Evolutionary conservation across 164 flowering plant genomes (phyloP), one percentile per base, ranked within the genome.

Genomic region (Tetracentron sinense): DNA sequence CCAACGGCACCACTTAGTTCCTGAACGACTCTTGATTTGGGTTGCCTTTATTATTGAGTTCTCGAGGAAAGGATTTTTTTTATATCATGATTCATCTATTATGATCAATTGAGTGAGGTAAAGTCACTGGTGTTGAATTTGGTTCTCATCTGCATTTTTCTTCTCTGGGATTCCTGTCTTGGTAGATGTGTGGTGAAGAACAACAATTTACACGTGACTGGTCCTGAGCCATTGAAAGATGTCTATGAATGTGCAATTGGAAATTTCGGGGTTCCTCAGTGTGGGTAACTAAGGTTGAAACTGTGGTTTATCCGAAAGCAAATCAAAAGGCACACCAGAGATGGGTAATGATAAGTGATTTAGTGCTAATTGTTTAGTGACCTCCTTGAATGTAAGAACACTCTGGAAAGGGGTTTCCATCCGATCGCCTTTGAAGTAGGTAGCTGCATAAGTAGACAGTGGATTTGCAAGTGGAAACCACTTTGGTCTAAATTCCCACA

Each of bases 191-290:
- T 86, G 55, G 97, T 91, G 78, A 96, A 91, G 88, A 94, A 89
- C 85, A 94, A 86, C 74, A 91, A 86, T 72, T 79, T 94, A 78
- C 81, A 75, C 57, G 82, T 94, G 31, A 91, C 92, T 4, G 82
- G 96, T 2, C 97, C 99, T 0, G 83, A 77, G 0, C 64, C 79
- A 0, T 53, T 94, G 63, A 86, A 77, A 61, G 88, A 69, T 33
- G 82, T 70, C 6, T 82, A 91, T 56, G 97, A 94, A 63, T 88
- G 92, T 60, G 96, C 97, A 7, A 89, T 94, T 69, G 96, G 99
- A 23, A 89, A 94, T 63, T 94, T 94, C 69, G 99, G 99, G 27
- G 88, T 94, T 68, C 98, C 99, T 69, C 85, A 89, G 48, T 89
- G 88, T 68, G 97, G 99, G 99, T 96, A 28, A 79, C 87, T 15